Evolutionary conservation across 371 early-diverging fungal species (phyloP).

Genomic region (Funneliformis caledonium): DNA sequence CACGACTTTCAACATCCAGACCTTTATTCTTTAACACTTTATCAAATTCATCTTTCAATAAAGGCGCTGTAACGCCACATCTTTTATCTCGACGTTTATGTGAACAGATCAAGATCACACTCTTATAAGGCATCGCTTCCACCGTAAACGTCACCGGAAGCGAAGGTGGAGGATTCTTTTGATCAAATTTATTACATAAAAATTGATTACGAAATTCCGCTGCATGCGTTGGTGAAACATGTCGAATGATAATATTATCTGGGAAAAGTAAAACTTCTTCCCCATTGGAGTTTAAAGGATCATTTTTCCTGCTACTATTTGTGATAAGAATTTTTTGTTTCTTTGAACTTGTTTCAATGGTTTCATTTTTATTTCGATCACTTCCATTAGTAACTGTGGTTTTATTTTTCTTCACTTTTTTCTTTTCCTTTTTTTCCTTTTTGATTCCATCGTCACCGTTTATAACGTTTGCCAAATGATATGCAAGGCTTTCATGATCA

Average conservation of each 20-base stretch:
- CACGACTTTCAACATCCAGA: slow-evolving; percentile 49
- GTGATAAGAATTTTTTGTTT: slow-evolving; percentile 47
- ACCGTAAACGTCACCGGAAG: not conserved
- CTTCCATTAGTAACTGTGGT: too few species aligned
- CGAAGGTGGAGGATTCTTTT: not conserved
- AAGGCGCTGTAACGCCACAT: slow-evolving; percentile 78
- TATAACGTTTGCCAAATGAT: not conserved
- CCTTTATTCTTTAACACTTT: slow-evolving; percentile 60
- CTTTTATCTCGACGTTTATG: slow-evolving; percentile 81
- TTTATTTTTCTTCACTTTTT: slow-evolving; percentile 8
- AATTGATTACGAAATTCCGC: slow-evolving; percentile 42
- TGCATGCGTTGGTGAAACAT: slow-evolving; percentile 45
- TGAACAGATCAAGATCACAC: slow-evolving; percentile 73
- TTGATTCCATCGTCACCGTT: not conserved
- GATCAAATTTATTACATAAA: not conserved
- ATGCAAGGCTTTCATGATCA: not conserved
- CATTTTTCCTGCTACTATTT: slow-evolving; percentile 43
- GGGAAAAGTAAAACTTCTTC: slow-evolving; percentile 45
- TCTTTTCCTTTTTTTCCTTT: not conserved
- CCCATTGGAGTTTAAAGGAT: slow-evolving; percentile 35
- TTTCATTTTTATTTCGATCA: not conserved
- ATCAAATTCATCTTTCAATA: slow-evolving; percentile 71
- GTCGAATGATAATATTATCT: slow-evolving; percentile 49
- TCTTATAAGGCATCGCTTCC: slow-evolving; percentile 48
- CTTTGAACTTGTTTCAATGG: not conserved